Base-by-base conservation (phyloP, 2,329 filamentous ascomycete genomes). In the Colletotrichum somersetense region DNA sequence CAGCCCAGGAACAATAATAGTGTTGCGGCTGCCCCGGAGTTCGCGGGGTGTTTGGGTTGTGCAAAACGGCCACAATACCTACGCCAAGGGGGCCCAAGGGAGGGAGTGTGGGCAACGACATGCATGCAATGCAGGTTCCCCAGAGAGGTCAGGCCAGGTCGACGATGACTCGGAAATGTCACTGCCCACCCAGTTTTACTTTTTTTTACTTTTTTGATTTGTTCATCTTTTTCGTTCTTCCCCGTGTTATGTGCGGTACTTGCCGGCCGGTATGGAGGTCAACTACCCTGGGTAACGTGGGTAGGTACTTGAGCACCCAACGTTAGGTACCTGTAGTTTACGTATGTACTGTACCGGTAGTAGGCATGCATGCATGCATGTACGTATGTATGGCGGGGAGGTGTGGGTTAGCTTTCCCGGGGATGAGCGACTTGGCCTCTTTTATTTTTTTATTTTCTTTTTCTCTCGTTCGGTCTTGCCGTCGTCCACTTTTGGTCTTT, bases 391-490 rank as follows among this genome's bases (percentile, higher is more conserved):
- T 57, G 58, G 69, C 44, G 40, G 48, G 53, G 53, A 50, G 10
- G 63, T 62, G 65, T 38, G 65, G 62, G 66, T 46, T 67, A 40
- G 30, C 48, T 55, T 52, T 58, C 69, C 59, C 59, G 65, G 65
- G 65, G 53, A 48, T 23, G 44, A 48, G 20, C 20, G 10, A 3
- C 44, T 48, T 12, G 20, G 20, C 6, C 18, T 10, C 6, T 44
- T 44, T 18, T n/a, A 11, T 48, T 48, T 48, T 48, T 6, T n/a
- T 46, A 10, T 46, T 46, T 20, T 58, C 53, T 20, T 56, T 14
- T 50, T 44, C 33, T 35, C 12, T 10, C 38, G 14, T 40, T 16
- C 26, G n/a, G 50, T 35, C 50, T 66, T 44, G 26, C 50, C 7
- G 42, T 44, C 35, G 52, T 42, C 48, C 48, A 38, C 44, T 57